These are phyloP conservation scores for Porphyrellus sp. DNA, from an alignment of 1,284 basidiomycete genomes.

Conservation along the genomic window DNA sequence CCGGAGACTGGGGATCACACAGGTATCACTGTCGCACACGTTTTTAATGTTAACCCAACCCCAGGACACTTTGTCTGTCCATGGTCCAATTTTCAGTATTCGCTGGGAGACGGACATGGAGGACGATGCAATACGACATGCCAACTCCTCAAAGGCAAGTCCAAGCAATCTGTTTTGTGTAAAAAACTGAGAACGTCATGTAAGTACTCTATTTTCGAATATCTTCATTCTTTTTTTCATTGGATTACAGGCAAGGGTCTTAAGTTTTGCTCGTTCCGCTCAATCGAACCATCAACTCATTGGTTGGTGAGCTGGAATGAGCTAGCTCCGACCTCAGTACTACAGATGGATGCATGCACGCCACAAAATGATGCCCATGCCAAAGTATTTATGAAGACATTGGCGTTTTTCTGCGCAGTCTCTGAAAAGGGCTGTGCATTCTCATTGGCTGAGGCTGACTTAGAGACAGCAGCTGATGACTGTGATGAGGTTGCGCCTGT, in stretches of 20 bases:
- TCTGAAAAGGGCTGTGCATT: conserved; percentile 1
- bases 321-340: neutral
- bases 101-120: neutral
- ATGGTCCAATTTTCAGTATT: neutral
- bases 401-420: conserved; percentile 5
- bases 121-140: neutral
- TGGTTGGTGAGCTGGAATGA: neutral
- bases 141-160: neutral
- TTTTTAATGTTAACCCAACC: neutral
- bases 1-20: neutral
- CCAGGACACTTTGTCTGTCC: neutral
- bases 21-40: neutral
- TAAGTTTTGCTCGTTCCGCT: neutral
- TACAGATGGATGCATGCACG: too few species aligned
- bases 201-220: neutral
- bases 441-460: neutral
- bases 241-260: neutral
- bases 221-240: neutral
- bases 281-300: rapidly evolving
- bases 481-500: neutral
- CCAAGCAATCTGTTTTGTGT: neutral
- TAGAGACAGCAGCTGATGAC: neutral
- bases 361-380: neutral
- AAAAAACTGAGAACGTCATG: neutral
- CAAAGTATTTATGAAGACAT: conserved; percentile 2